Evolutionary conservation across 306 rosid species (phyloP).

Genomic region (Inga oerstediana): DNA sequence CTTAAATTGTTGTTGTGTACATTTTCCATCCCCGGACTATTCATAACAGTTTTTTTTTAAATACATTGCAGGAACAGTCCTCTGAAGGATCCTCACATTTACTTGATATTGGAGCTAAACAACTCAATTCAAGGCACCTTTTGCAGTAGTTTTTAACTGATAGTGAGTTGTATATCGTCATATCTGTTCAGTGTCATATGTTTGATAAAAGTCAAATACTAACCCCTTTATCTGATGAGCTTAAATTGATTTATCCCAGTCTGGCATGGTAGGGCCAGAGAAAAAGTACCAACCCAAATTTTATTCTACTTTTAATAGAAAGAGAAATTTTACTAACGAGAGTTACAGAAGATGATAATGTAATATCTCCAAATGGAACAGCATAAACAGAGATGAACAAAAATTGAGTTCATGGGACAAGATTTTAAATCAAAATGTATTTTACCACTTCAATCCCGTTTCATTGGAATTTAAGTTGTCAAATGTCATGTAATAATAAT

Average conservation of each 20-base stretch:
- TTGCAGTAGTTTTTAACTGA: constrained; percentile 23
- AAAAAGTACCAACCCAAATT: background rate
- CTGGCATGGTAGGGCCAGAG: background rate
- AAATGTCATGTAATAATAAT: background rate
- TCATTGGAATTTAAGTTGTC: background rate
- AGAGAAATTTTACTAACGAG: background rate
- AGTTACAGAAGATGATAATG: background rate
- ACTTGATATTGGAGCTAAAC: constrained; percentile 42
- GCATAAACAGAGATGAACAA: background rate
- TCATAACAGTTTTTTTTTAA: background rate
- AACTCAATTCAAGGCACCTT: constrained; percentile 34
- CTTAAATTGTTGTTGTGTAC: background rate
- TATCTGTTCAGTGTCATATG: background rate
- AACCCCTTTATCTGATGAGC: background rate
- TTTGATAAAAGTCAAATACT: background rate
- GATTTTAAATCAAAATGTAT: background rate
- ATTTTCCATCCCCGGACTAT: background rate
- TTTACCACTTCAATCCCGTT: background rate
- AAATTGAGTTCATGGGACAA: background rate
- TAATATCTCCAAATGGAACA: background rate
- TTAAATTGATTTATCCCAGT: background rate
- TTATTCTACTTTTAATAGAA: background rate
- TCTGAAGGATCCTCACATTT: constrained; percentile 32
- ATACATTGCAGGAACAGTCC: constrained; percentile 47
- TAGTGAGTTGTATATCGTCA: constrained; percentile 8